Evolutionary conservation across 2,329 filamentous ascomycete species (phyloP).

Genomic region (Furcasterigmium furcatum): DNA sequence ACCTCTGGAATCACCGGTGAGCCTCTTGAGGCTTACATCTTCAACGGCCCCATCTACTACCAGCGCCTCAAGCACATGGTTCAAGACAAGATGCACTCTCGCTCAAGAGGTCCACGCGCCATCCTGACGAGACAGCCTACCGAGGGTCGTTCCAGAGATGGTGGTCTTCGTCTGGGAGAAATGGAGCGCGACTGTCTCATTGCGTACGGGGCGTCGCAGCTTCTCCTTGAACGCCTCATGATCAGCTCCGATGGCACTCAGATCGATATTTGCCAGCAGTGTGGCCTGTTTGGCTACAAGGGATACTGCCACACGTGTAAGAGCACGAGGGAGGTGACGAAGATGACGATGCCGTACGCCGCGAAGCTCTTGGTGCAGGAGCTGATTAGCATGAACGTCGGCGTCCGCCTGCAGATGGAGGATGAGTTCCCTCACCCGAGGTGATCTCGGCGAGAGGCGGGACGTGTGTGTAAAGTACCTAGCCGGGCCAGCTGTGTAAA

Average conservation of each 20-base stretch:
- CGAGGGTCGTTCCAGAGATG: slow-evolving; percentile 88
- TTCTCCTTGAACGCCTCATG: slow-evolving; percentile 92
- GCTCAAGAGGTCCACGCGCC: slow-evolving; percentile 82
- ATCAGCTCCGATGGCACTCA: slow-evolving; percentile 85
- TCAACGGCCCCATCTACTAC: slow-evolving; percentile 98
- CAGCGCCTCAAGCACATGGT: slow-evolving; percentile 99
- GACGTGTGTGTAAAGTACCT: slow-evolving; percentile 6
- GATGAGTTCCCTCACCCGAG: slow-evolving; percentile 82
- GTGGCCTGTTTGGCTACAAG: slow-evolving; percentile 92
- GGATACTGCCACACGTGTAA: slow-evolving; percentile 94
- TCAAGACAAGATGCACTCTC: slow-evolving; percentile 98
- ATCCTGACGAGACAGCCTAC: slow-evolving; percentile 94
- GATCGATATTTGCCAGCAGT: slow-evolving; percentile 91
- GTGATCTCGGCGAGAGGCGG: slow-evolving; percentile 7
- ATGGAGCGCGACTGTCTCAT: slow-evolving; percentile 99
- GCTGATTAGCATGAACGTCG: slow-evolving; percentile 98
- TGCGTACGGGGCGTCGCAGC: slow-evolving; percentile 90
- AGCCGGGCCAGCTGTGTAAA: no score
- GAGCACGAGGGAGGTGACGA: slow-evolving; percentile 77
- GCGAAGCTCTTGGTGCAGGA: slow-evolving; percentile 96
- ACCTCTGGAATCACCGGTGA: slow-evolving; percentile 95
- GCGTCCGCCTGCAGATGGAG: slow-evolving; percentile 82
- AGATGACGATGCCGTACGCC: slow-evolving; percentile 96
- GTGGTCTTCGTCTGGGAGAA: slow-evolving; percentile 89
- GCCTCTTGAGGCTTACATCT: slow-evolving; percentile 90